Percentiles rank a stretch among this genome's conserved stretches.
phyloP scores from a whole-genome alignment of 164 flowering plant genomes.

The Saururus chinensis region DNA sequence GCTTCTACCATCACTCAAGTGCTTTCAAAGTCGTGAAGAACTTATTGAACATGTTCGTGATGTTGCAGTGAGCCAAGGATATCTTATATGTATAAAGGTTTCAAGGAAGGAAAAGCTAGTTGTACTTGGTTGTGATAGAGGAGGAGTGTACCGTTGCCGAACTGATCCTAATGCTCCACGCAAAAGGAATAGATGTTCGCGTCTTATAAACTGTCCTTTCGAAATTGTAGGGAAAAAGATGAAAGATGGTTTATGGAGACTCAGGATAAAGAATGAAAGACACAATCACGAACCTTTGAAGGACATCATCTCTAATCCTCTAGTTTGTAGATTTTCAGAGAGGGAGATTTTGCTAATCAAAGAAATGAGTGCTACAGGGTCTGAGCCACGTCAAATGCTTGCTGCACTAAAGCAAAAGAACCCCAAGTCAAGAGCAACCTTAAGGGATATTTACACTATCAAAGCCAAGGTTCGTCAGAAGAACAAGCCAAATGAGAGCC shows the following conservation, averaged over 20 bases:
- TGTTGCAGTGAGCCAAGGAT: slow-evolving; percentile 30
- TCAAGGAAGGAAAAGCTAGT: slow-evolving; percentile 29
- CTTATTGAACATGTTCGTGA: slow-evolving; percentile 33
- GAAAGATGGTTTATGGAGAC: slow-evolving; percentile 24
- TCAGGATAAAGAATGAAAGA: slow-evolving; percentile 19
- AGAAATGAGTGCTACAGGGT: slow-evolving; percentile 37
- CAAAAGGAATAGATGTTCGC: slow-evolving; percentile 24
- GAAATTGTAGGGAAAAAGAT: slow-evolving; percentile 24
- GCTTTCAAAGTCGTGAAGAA: slow-evolving; percentile 28
- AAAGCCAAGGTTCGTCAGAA: slow-evolving; percentile 27
- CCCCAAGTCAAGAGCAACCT: slow-evolving; percentile 32
- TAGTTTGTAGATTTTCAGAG: slow-evolving; percentile 37
- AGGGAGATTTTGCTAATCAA: slow-evolving; percentile 25
- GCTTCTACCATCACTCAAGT: slow-evolving; percentile 29
- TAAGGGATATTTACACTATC: slow-evolving; percentile 38
- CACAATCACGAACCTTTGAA: slow-evolving; percentile 40
- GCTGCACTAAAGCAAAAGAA: slow-evolving; percentile 29
- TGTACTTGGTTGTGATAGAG: slow-evolving; percentile 41
- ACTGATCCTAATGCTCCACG: slow-evolving; percentile 12
- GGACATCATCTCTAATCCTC: slow-evolving; percentile 34
- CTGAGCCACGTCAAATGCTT: slow-evolving; percentile 38
- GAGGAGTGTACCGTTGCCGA: slow-evolving; percentile 29
- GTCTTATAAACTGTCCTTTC: slow-evolving; percentile 32
- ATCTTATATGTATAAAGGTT: slow-evolving; percentile 32
- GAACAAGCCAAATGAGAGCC: slow-evolving; percentile 15